Evolutionary conservation across 1,284 basidiomycete species (phyloP).

Genomic region (Ustilago esculenta): DNA sequence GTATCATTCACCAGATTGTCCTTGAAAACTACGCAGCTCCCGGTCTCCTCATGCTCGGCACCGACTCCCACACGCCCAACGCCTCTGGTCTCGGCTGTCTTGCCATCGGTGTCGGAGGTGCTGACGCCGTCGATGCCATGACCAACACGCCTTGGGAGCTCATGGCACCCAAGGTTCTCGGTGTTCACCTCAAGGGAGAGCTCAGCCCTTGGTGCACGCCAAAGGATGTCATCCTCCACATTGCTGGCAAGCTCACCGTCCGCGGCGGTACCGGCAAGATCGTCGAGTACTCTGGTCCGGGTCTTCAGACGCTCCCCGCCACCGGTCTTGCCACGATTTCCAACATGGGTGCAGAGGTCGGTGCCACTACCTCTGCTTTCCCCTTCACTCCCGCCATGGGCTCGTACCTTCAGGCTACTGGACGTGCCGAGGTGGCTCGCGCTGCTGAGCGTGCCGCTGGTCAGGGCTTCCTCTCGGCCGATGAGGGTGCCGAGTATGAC

Average conservation of each 20-base stretch:
- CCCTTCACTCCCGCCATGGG: conserved; percentile 89
- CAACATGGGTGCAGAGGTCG: conserved; percentile 99
- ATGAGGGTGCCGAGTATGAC: conserved; percentile 93
- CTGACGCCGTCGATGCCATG: conserved; percentile 98
- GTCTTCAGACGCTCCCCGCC: conserved; percentile 88
- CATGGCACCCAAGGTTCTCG: conserved; percentile 84
- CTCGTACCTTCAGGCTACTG: conserved; percentile 87
- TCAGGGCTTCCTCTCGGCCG: conserved; percentile 80
- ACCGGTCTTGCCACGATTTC: conserved; percentile 94
- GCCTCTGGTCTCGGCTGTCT: conserved; percentile 97
- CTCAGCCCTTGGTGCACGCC: conserved; percentile 92
- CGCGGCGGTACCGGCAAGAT: conserved; percentile 96
- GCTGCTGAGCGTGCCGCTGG: conserved; percentile 87
- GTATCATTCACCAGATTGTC: conserved; percentile 96
- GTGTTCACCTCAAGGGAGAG: conserved; percentile 87
- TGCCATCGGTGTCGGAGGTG: conserved; percentile 97
- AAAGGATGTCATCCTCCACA: conserved; percentile 94
- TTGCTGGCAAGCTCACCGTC: conserved; percentile 94
- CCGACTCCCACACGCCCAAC: conserved; percentile 98
- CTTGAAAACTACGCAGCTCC: conserved; percentile 91
- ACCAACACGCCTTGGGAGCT: conserved; percentile 98
- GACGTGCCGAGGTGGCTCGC: conserved; percentile 83
- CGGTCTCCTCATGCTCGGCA: conserved; percentile 72
- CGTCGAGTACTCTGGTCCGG: conserved; percentile 97
- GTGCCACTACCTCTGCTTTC: conserved; percentile 97